Evolutionary conservation across 257 asterid genomes (phyloP), one percentile per base, ranked within the genome.

Genomic region (Fraxinus anomala): DNA sequence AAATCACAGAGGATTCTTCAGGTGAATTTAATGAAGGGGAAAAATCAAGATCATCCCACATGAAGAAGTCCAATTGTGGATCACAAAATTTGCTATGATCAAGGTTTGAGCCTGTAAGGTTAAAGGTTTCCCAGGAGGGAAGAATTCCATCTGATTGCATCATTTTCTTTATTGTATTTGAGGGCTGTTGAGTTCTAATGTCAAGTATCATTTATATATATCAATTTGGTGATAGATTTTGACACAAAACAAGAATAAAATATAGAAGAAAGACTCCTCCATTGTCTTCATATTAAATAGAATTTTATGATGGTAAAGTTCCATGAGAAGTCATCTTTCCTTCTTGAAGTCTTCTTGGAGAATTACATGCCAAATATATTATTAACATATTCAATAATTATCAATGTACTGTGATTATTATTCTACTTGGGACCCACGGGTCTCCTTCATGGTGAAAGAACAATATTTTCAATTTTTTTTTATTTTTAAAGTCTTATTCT

Each of bases 311-410:
- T 17, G 76, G 82, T 82, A 73, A 81, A 79, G 76, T 83, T 88
- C 85, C 85, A 31, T 31, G 33, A 31, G 33, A 75, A 81, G 78
- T 80, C 2, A 3, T 79, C 87, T 70, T 75, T 68, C 81, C 80
- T 83, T 82, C 84, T 85, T 86, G 89, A 80, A 81, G 78, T 80
- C 16, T 90, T 86, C 81, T 56, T 83, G 79, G 84, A 80, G 78
- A n/a, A n/a, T 74, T 77, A 73, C 44, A 23, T 78, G 19, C 14
- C n/a, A 26, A 40, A 36, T 37, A 39, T 24, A 71, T 76, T 77
- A 51, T 44, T 21, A 73, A 73, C n/a, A n/a, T 77, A 49, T 42
- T n/a, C 9, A 19, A 19, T 54, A 74, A 56, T 11, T 39, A 68
- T 73, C 54, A 44, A 73, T 74, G 47, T 74, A 76, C 82, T 71